Base-by-base conservation (phyloP, 164 flowering plant species). In the Tinospora cordifolia region DNA sequence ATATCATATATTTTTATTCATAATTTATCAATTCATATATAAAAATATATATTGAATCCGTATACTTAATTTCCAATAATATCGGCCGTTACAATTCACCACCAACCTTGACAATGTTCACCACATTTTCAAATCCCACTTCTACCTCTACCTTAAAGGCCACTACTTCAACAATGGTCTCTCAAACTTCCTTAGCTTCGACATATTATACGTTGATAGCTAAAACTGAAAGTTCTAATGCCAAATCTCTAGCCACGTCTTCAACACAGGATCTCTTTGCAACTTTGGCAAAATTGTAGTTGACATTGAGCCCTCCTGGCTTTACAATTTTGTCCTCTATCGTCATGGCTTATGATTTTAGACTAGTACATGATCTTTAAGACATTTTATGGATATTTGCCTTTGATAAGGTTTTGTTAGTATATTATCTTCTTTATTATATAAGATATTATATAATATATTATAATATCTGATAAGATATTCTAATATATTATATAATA, bases 331-430 rank as follows among this genome's bases (percentile, higher is more conserved):
- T 86, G 7, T 41, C 77, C 2, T n/a, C n/a, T n/a, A n/a, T n/a
- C n/a, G 4, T 34, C 0, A 6, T 39, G 0, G 83, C 84, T 2
- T 80, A 82, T 13, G 71, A 12, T 11, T 10, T 67, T 3, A 72
- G 71, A 1, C 63, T 81, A 0, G 83, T 79, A 6, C 72, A 83
- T 0, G 89, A 87, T 64, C 63, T 86, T 0, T 86, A 86, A 60
- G 88, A 87, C 41, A 69, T 86, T 13, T 80, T 87, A n/a, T 85
- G 84, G 54, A 57, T 88, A 19, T 86, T 86, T 49, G 78, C 87
- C 3, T 86, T 86, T 63, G 88, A 86, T 25, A 84, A 82, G 59
- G 79, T 87, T n/a, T n/a, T n/a, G n/a, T n/a, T n/a, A n/a, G n/a
- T n/a, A n/a, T n/a, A n/a, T n/a, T n/a, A n/a, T n/a, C n/a, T n/a